Evolutionary conservation across 805 yeast species (phyloP).

Genomic region (Zygosaccharomyces siamensis): DNA sequence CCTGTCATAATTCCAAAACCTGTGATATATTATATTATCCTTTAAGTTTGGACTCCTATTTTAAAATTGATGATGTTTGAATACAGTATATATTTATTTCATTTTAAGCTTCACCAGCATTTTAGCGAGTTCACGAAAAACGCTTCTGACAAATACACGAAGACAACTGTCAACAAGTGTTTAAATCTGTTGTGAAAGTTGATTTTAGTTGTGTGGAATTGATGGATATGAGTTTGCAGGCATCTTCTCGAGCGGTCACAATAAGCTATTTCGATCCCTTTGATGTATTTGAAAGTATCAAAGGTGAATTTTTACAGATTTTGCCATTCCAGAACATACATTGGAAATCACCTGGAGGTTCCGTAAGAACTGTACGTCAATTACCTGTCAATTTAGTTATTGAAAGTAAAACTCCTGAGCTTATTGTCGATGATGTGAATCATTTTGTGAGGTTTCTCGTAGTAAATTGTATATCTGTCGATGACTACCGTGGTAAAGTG

Average conservation of each 20-base stretch:
- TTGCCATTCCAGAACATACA: conserved; percentile 32
- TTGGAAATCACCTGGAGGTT: conserved; percentile 30
- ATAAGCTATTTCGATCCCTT: conserved; percentile 37
- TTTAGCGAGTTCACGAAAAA: conserved; percentile 1
- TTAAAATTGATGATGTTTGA: neutral
- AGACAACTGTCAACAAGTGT: neutral
- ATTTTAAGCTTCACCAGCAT: neutral
- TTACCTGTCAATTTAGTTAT: conserved; percentile 24
- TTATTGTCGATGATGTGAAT: conserved; percentile 13
- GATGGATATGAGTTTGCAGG: conserved; percentile 2
- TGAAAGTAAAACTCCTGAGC: conserved; percentile 14
- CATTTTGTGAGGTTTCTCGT: conserved; percentile 67
- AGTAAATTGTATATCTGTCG: conserved; percentile 60
- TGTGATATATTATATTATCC: neutral
- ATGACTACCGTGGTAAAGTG: conserved; percentile 70
- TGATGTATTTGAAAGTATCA: conserved; percentile 30
- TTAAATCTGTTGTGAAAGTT: neutral
- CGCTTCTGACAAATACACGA: conserved; percentile 1
- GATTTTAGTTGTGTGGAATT: neutral
- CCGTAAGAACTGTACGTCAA: conserved; percentile 22
- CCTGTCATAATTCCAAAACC: neutral
- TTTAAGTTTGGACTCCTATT: neutral
- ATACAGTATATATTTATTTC: neutral
- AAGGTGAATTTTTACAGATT: conserved; percentile 26
- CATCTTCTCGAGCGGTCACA: conserved; percentile 10